Conservation (phyloP, 1,139 yeast genomes). For the Pneumocystis murina region DNA sequence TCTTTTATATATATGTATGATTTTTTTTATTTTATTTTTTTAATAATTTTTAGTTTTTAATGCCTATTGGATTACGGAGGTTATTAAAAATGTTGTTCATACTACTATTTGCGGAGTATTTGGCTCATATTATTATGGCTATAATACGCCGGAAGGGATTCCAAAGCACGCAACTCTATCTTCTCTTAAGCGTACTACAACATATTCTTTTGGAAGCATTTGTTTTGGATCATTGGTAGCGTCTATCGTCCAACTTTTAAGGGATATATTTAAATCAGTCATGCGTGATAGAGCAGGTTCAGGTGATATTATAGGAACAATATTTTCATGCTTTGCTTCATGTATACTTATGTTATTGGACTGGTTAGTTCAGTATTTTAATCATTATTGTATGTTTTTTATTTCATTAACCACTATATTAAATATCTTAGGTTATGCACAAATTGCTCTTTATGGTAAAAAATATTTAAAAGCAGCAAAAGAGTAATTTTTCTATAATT, state of each 20-base stretch:
- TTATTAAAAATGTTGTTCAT: slow-evolving; percentile 69
- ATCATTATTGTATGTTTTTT: slow-evolving; percentile 38
- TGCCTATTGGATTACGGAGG: slow-evolving; percentile 76
- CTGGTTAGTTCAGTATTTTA: slow-evolving; percentile 73
- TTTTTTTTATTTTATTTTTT: background rate
- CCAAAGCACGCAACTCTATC: slow-evolving; percentile 72
- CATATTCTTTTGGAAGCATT: slow-evolving; percentile 80
- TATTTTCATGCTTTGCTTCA: slow-evolving; percentile 42
- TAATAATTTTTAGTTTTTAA: slow-evolving; percentile 34
- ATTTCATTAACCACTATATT: background rate
- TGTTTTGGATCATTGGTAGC: slow-evolving; percentile 79
- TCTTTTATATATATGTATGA: slow-evolving; percentile 43
- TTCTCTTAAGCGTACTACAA: slow-evolving; percentile 66
- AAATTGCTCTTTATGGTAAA: slow-evolving; percentile 75
- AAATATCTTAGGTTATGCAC: slow-evolving; percentile 50
- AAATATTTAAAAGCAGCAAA: slow-evolving; percentile 59
- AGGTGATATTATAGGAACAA: slow-evolving; percentile 41
- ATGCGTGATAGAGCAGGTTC: slow-evolving; percentile 41
- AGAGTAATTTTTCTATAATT: slow-evolving; percentile 25
- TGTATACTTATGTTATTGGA: slow-evolving; percentile 51
- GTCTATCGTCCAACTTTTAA: slow-evolving; percentile 51
- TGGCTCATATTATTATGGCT: slow-evolving; percentile 82
- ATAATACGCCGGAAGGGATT: slow-evolving; percentile 58
- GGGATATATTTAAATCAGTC: slow-evolving; percentile 35
- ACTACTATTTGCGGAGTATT: slow-evolving; percentile 72